phyloP scores from a whole-genome alignment of 2,329 filamentous ascomycete genomes.

The Pseudocercospora fijiensis region DNA sequence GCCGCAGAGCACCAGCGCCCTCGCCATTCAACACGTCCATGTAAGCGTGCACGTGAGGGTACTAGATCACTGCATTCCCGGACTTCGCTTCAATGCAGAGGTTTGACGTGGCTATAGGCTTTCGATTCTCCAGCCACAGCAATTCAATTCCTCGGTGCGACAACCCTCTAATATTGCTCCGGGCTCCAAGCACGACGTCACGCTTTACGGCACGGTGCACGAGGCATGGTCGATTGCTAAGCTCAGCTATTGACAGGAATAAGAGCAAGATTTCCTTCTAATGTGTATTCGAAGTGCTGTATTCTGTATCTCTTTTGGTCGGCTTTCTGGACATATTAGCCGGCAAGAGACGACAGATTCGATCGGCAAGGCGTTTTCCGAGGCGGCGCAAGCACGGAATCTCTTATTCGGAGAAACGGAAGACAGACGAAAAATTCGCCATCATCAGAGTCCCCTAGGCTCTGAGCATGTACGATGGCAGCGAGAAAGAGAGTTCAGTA shows the following conservation, averaged over 20 bases:
- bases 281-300: constrained; percentile 8
- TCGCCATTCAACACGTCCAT: constrained; percentile 25
- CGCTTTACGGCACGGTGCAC: not conserved
- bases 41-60: constrained; percentile 8
- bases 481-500: constrained; percentile 1
- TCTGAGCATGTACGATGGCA: not conserved
- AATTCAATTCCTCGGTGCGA: not conserved
- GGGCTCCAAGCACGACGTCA: constrained; percentile 2
- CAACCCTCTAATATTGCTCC: not conserved
- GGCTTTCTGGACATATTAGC: not conserved
- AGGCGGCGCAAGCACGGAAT: not conserved
- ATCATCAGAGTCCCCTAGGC: not conserved
- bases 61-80: not conserved
- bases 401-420: constrained; percentile 5
- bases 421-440: constrained; percentile 2
- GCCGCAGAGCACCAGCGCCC: constrained; percentile 28
- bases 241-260: not conserved
- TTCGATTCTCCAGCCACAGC: not conserved
- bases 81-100: constrained; percentile 1
- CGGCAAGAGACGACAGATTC: not conserved
- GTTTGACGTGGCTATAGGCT: not conserved
- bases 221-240: not conserved
- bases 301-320: not conserved
- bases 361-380: not conserved
- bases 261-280: constrained; percentile 2